Base-by-base conservation (phyloP, 495 filamentous ascomycete species). In the Niebla homalea region DNA sequence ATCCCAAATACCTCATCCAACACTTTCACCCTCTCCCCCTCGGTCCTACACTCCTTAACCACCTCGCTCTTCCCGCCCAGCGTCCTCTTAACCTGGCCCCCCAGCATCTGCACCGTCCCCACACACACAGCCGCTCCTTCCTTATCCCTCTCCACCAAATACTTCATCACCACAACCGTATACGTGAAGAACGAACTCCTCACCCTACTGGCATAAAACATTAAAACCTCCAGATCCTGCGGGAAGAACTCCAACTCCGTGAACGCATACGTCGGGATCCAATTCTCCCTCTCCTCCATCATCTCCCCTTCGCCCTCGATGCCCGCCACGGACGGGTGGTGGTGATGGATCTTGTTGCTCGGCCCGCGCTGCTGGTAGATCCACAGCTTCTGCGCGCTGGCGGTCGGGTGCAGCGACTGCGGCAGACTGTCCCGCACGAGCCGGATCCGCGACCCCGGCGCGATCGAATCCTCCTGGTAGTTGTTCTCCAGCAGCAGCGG, bases 201-300 rank as follows among this genome's bases (percentile, higher is more conserved):
- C 26, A 57, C 60, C 43, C 64, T 65, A 60, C 70, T 75, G 4
- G 70, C 74, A 52, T 53, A 72, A 48, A 72, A 72, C 63, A 80
- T 87, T 64, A 88, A 81, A 12, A 83, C 66, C 36, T 75, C 74
- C 60, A 76, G 86, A 54, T 85, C 84, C 36, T 64, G 59, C 43
- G 72, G 74, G 22, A 76, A 62, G 45, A 79, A 85, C 64, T 83
- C 84, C 18, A 74, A 52, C 52, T 78, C 71, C 3, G 67, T 64
- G 59, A 86, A 85, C 41, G 67, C 67, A 52, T 84, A 85, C 46
- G 72, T 71, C 0, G 69, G 62, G 41, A 71, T 64, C 76, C 80
- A 87, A 10, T 29, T 65, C 62, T 42, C 60, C 56, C 1, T 63
- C 61, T 0, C 57, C 36, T 8, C 62, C 53, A 50, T 76, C 71